Conservation (phyloP, 1,139 yeast species). For the Debaryomycetaceae sp. region DNA sequence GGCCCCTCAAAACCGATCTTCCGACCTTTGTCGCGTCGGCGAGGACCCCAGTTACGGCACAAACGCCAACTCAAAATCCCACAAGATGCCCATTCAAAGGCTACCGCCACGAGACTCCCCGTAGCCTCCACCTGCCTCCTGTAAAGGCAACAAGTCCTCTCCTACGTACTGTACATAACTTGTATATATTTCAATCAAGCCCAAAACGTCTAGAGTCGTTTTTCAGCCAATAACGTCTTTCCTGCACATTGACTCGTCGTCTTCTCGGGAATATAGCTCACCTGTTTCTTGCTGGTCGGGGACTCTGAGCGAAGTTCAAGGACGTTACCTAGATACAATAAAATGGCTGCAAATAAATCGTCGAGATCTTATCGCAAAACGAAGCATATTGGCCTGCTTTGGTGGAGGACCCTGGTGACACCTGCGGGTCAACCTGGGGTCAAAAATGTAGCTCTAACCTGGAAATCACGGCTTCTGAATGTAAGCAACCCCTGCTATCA, state of each 20-base stretch:
- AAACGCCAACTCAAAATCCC: slow-evolving; percentile 26
- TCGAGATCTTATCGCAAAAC: background rate
- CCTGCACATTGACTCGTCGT: background rate
- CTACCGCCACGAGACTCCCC: slow-evolving; percentile 15
- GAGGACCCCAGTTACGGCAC: slow-evolving; percentile 48
- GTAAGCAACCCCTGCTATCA: no score
- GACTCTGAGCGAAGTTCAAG: background rate
- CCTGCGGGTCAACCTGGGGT: no score
- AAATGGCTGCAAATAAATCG: background rate
- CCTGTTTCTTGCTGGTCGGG: background rate
- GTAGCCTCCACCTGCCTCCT: background rate
- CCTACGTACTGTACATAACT: background rate
- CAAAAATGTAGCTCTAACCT: no score
- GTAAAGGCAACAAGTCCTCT: no score
- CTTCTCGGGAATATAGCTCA: background rate
- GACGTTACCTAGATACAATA: background rate
- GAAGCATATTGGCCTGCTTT: background rate
- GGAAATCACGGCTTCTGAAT: no score
- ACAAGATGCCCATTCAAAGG: slow-evolving; percentile 24
- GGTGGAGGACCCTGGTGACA: background rate
- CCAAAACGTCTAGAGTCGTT: background rate
- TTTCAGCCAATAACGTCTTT: background rate
- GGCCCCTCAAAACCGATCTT: slow-evolving; percentile 30
- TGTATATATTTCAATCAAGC: background rate
- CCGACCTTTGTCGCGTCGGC: slow-evolving; percentile 39